Evolutionary conservation across 768 basidiomycete species (phyloP), one percentile per base, ranked within the genome.

Genomic region (Auricularia heimuer): DNA sequence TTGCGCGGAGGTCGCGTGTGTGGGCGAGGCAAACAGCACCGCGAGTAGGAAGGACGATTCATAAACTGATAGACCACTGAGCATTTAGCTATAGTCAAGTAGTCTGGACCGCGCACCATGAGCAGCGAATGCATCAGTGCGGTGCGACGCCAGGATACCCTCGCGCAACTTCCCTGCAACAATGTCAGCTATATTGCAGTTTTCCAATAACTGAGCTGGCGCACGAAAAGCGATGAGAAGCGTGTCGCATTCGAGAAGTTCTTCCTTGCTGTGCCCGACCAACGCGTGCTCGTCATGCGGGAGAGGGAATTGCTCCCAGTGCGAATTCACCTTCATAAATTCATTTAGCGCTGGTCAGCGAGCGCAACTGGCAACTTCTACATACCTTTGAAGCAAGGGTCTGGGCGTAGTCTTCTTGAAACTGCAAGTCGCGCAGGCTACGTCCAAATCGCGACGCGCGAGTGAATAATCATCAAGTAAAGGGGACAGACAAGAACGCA

Each of bases 111-210:
- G 14, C 16, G 33, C 14, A 64, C 64, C 64, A 18, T 64, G 54
- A 7, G 37, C 34, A 3, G 64, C 64, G 36, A 64, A 64, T 34
- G 47, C 47, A 24, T 64, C 64, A 3, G 54, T 29, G n/a, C 64
- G 51, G 14, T 39, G 35, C 18, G 64, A 54, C 18, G 64, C 51
- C 12, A 64, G 37, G 1, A 64, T 18, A 14, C 64, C 64, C 54
- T 64, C 64, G 18, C 64, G 64, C 11, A 64, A 47, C 35, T 64
- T 64, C 6, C 64, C 64, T 64, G 21, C 47, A 51, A 21, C 12
- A 7, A 42, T 42, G 47, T 29, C 29, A 29, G 29, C 29, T 29
- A 29, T 29, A 29, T 29, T 29, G 29, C 29, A 29, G 29, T 29
- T 29, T 29, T 29, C 29, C 29, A 29, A 29, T 29, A 29, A 29